A percentile compares a stretch with the other conserved stretches of the same genome.
phyloP scores from a whole-genome alignment of 805 yeast genomes.

The Priceomyces castillae region DNA sequence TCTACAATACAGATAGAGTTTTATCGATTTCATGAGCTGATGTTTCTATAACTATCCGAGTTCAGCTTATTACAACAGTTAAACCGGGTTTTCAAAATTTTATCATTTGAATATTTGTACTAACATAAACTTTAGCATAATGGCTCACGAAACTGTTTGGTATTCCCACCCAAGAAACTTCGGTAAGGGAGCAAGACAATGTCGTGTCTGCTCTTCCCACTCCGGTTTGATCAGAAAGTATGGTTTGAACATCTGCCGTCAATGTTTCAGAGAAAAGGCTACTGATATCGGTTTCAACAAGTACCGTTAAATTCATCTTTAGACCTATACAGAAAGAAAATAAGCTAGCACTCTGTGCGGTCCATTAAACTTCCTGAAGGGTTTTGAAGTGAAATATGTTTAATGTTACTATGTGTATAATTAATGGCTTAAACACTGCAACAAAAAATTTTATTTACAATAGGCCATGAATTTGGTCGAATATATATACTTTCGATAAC shows the following conservation, averaged over 20 bases:
- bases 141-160: constrained; percentile 99
- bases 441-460: constrained; percentile 3
- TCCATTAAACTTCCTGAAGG: constrained; percentile 3
- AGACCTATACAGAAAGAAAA: constrained; percentile 5
- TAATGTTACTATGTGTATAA: constrained; percentile 15
- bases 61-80: no score
- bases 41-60: no score
- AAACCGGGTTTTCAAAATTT: no score
- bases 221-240: constrained; percentile 99
- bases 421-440: constrained; percentile 9
- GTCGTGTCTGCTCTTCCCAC: constrained; percentile 99
- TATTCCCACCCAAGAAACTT: constrained; percentile 99
- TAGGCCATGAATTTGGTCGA: not conserved
- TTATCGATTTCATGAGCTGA: no score
- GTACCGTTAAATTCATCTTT: constrained; percentile 69
- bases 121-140: constrained; percentile 50
- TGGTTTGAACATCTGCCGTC: constrained; percentile 99
- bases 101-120: constrained; percentile 14
- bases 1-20: no score
- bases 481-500: not conserved
- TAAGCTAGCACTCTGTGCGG: not conserved
- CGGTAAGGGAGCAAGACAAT: constrained; percentile 99
- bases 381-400: constrained; percentile 5
- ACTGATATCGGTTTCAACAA: constrained; percentile 98
- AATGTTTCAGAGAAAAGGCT: constrained; percentile 99